These are phyloP conservation scores for Populus ilicifolia DNA, from an alignment of 345 rosid species.

Conservation along the genomic window DNA sequence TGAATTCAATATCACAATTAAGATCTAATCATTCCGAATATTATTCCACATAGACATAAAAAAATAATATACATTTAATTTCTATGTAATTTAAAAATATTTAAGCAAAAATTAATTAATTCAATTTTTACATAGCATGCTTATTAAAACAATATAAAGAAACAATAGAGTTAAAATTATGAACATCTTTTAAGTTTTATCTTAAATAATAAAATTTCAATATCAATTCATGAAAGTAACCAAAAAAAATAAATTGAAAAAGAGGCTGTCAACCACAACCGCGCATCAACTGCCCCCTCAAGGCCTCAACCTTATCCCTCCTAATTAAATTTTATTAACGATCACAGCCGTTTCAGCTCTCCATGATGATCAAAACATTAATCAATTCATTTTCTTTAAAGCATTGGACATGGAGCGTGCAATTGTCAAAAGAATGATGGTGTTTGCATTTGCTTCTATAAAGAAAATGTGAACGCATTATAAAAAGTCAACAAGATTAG, in stretches of 20 bases:
- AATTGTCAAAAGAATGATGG: neutral
- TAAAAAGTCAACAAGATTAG: conserved; percentile 23
- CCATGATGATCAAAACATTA: neutral
- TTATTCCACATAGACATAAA: no score
- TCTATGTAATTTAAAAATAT: no score
- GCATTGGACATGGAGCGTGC: neutral
- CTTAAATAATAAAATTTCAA: no score
- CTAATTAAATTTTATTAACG: neutral
- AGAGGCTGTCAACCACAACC: conserved; percentile 16
- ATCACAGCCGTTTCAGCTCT: neutral
- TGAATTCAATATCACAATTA: no score
- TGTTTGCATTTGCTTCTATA: neutral
- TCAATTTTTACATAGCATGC: no score
- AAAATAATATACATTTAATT: no score
- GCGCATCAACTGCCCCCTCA: conserved; percentile 11
- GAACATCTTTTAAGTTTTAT: no score
- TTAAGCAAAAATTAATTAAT: no score
- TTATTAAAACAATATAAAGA: no score
- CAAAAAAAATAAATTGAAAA: no score
- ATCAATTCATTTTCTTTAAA: neutral
- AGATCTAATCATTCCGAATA: rapidly evolving
- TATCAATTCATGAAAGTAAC: no score
- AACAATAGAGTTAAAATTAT: no score
- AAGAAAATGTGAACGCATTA: conserved; percentile 27
- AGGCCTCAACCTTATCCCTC: conserved; percentile 1